Evolutionary conservation across 2,329 filamentous ascomycete species (phyloP).

Genomic region (Talaromyces sp.): DNA sequence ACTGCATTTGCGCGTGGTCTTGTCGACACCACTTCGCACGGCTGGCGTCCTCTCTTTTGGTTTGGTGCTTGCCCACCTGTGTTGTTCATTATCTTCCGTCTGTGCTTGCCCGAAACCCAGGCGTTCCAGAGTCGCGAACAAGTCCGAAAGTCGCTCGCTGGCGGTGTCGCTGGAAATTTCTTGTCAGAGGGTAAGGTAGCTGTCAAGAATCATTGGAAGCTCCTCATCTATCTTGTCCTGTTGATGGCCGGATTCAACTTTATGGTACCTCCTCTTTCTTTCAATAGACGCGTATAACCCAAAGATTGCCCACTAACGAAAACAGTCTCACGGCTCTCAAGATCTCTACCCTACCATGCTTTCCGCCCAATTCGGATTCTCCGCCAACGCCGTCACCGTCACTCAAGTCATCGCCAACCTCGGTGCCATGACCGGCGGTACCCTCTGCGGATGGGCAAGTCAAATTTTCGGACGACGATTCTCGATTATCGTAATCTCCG

Average conservation of each 20-base stretch:
- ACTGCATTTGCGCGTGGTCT: constrained; percentile 51
- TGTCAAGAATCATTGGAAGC: constrained; percentile 72
- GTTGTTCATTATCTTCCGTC: constrained; percentile 73
- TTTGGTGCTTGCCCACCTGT: constrained; percentile 79
- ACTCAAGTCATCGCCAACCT: constrained; percentile 71
- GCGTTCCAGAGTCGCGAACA: constrained; percentile 65
- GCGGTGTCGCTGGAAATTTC: constrained; percentile 65
- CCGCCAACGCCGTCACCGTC: constrained; percentile 59
- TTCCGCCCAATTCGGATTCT: constrained; percentile 57
- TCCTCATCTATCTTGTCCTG: constrained; percentile 76
- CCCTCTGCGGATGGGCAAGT: constrained; percentile 62
- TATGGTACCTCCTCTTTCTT: constrained; percentile 50
- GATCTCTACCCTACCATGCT: constrained; percentile 62
- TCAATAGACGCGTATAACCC: not conserved
- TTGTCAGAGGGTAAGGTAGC: constrained; percentile 74
- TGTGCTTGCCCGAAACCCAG: constrained; percentile 75
- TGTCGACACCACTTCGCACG: constrained; percentile 68
- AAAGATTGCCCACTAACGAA: constrained; percentile 14
- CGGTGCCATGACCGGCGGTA: constrained; percentile 67
- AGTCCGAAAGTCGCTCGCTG: constrained; percentile 55
- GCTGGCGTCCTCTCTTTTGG: constrained; percentile 85
- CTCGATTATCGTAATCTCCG: constrained; percentile 62
- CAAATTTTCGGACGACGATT: constrained; percentile 68
- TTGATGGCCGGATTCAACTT: constrained; percentile 92
- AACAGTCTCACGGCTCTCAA: constrained; percentile 66